Evolutionary conservation across 441 rosid genomes (phyloP).

Genomic region (Gossypium lobatum): DNA sequence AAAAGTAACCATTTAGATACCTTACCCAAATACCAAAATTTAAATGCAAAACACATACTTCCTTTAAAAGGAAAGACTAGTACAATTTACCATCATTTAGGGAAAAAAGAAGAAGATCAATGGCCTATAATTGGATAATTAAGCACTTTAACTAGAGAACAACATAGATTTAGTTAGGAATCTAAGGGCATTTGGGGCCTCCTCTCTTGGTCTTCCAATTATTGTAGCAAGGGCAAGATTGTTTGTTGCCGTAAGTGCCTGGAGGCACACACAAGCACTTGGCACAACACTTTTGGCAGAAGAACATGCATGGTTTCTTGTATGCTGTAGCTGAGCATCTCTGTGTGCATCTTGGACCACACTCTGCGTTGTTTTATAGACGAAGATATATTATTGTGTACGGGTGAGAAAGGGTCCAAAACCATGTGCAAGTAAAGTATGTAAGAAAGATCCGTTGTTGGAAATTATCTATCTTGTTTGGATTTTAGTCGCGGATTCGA

Average conservation of each 20-base stretch:
- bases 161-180: background rate
- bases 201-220: conserved; percentile 55
- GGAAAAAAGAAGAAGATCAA: background rate
- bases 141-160: background rate
- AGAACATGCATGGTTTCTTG: conserved; percentile 71
- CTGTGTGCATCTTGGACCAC: conserved; percentile 38
- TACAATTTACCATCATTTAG: background rate
- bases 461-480: background rate
- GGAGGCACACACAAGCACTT: conserved; percentile 51
- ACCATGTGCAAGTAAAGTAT: background rate
- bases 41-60: background rate
- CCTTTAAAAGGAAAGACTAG: background rate
- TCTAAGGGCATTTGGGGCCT: conserved; percentile 45
- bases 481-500: no score
- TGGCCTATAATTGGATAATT: no score
- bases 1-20: background rate
- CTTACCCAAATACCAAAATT: background rate
- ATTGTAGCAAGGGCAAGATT: conserved; percentile 47
- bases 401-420: background rate
- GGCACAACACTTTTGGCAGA: conserved; percentile 61
- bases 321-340: conserved; percentile 60
- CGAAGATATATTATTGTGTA: no score
- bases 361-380: conserved; percentile 31
- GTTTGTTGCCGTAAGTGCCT: conserved; percentile 46
- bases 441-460: background rate